A percentile compares a stretch with the other conserved stretches of the same genome.
phyloP scores from a whole-genome alignment of 2,329 filamentous ascomycete species.

The Exophiala bonariae region DNA sequence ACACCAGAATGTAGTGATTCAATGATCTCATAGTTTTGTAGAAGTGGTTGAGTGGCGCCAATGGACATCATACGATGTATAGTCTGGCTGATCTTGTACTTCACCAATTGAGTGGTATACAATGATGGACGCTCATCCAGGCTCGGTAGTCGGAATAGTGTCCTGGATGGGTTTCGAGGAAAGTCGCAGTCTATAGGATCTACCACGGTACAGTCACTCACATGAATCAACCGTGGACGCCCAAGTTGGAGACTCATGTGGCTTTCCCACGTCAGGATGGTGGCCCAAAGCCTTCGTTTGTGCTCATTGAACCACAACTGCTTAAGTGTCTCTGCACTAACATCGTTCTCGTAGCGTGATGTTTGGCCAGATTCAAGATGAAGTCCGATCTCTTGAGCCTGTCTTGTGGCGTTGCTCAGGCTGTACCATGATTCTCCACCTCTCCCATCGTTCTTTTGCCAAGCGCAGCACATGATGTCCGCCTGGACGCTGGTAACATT shows the following conservation, averaged over 20 bases:
- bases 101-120: constrained; percentile 1
- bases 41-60: neutral
- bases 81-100: constrained; percentile 1
- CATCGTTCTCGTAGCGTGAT: neutral
- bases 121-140: neutral
- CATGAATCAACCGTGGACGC: constrained; percentile 3
- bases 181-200: constrained; percentile 5
- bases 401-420: neutral
- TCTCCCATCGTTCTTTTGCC: constrained; percentile 5
- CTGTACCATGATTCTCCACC: constrained; percentile 4
- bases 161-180: neutral
- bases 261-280: constrained; percentile 1
- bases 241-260: constrained; percentile 5
- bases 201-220: neutral
- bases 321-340: neutral
- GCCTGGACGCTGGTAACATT: constrained; percentile 2
- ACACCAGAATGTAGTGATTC: neutral
- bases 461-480: constrained; percentile 4
- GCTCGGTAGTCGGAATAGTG: neutral
- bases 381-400: constrained; percentile 4
- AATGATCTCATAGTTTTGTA: neutral
- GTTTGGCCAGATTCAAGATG: neutral
- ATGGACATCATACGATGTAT: constrained; percentile 3
- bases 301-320: constrained; percentile 6
- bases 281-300: constrained; percentile 4